Conservation (phyloP, 495 filamentous ascomycete genomes). For the Trypethelium eluteriae region DNA sequence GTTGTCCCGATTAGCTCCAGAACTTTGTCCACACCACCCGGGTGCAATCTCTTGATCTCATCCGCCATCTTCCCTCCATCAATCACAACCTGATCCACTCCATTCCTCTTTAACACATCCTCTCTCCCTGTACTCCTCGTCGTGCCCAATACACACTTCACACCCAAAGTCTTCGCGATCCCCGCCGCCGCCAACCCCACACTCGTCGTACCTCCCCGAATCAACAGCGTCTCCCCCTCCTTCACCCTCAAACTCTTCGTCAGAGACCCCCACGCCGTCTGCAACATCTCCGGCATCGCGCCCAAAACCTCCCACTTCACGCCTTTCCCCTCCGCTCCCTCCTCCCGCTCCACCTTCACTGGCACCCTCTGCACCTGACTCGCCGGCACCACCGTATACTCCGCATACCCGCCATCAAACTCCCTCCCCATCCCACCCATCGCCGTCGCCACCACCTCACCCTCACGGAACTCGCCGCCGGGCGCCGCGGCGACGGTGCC, state of each 20-base stretch:
- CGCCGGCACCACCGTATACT: slow-evolving; percentile 44
- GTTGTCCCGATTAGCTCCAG: slow-evolving; percentile 43
- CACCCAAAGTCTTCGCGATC: slow-evolving; percentile 42
- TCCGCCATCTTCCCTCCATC: slow-evolving; percentile 38
- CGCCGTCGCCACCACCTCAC: slow-evolving; percentile 42
- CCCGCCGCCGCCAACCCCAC: slow-evolving; percentile 44
- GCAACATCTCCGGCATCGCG: slow-evolving; percentile 49
- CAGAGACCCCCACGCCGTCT: slow-evolving; percentile 47
- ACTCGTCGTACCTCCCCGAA: slow-evolving; percentile 46
- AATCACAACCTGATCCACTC: slow-evolving; percentile 39
- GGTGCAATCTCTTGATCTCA: slow-evolving; percentile 31
- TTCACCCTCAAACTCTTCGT: slow-evolving; percentile 36
- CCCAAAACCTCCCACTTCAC: slow-evolving; percentile 41
- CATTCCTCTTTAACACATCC: slow-evolving; percentile 35
- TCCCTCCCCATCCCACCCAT: slow-evolving; percentile 48
- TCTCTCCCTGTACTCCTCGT: slow-evolving; percentile 36
- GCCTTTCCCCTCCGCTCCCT: slow-evolving; percentile 1
- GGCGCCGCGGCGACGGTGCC: slow-evolving; percentile 41
- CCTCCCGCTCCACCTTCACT: slow-evolving; percentile 24
- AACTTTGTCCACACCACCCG: slow-evolving; percentile 42
- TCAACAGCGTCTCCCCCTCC: slow-evolving; percentile 40
- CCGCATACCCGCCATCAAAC: slow-evolving; percentile 50
- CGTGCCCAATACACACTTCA: slow-evolving; percentile 35
- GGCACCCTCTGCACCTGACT: slow-evolving; percentile 40
- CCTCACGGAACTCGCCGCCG: slow-evolving; percentile 36